Evolutionary conservation across 768 basidiomycete genomes (phyloP).

Genomic region (Amylocystis lapponica): DNA sequence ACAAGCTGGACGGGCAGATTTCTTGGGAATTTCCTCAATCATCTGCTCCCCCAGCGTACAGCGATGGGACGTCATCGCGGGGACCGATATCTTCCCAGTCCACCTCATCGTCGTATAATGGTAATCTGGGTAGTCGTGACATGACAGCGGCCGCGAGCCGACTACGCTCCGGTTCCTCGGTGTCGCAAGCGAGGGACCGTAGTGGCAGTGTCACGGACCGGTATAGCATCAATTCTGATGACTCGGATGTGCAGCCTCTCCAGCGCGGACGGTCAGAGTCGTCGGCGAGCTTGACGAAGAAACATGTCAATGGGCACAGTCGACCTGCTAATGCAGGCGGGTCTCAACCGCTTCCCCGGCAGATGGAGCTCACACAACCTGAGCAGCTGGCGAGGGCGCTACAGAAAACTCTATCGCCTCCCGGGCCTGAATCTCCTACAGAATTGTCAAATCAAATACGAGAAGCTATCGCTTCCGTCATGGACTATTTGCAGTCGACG

Average conservation of each 20-base stretch:
- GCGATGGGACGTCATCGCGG: slow-evolving; percentile 1
- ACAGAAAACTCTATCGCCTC: slow-evolving; percentile 52
- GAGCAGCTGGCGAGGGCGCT: slow-evolving; percentile 64
- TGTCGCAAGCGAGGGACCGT: slow-evolving; percentile 23
- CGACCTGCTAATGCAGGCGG: too few species aligned
- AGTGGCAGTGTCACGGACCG: slow-evolving; percentile 33
- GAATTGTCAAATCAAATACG: slow-evolving; percentile 57
- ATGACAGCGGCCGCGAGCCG: slow-evolving; percentile 4
- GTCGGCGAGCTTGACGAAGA: slow-evolving; percentile 7
- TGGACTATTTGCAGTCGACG: slow-evolving; percentile 52
- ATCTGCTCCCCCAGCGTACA: background rate
- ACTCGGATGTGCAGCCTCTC: slow-evolving; percentile 62
- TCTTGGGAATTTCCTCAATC: slow-evolving; percentile 46
- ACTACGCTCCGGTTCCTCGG: slow-evolving; percentile 30
- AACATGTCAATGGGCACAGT: too few species aligned
- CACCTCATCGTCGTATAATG: slow-evolving; percentile 5
- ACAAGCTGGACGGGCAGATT: slow-evolving; percentile 60
- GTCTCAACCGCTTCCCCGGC: slow-evolving; percentile 10
- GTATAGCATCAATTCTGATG: slow-evolving; percentile 72
- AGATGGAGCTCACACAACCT: slow-evolving; percentile 44
- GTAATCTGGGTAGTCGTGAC: slow-evolving; percentile 6
- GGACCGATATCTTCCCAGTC: background rate
- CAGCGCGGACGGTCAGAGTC: slow-evolving; percentile 24
- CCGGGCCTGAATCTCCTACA: slow-evolving; percentile 51
- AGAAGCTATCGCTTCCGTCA: slow-evolving; percentile 55